phyloP scores from a whole-genome alignment of 2,329 filamentous ascomycete species.

The Xylariaceae sp. region DNA sequence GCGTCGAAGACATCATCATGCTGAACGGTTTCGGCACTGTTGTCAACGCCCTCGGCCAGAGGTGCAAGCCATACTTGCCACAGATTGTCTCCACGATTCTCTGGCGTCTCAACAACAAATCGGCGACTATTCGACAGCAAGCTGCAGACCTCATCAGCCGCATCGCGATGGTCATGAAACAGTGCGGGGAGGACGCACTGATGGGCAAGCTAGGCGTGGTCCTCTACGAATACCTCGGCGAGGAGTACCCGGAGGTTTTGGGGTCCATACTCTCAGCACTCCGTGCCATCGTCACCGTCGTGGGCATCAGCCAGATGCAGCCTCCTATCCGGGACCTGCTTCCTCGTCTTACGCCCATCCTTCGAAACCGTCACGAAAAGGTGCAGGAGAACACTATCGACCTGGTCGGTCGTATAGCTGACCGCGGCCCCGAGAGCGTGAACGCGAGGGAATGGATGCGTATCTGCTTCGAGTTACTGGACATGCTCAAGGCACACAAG shows the following conservation, averaged over 20 bases:
- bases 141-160: conserved; percentile 93
- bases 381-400: conserved; percentile 99
- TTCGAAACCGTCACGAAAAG: conserved; percentile 97
- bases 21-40: conserved; percentile 97
- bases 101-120: conserved; percentile 96
- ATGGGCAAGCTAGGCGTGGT: conserved; percentile 94
- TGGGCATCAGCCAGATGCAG: conserved; percentile 97
- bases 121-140: conserved; percentile 90
- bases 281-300: conserved; percentile 92
- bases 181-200: conserved; percentile 90
- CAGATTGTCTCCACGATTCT: conserved; percentile 97
- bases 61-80: conserved; percentile 92
- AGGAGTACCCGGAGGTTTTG: conserved; percentile 96
- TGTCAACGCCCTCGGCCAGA: conserved; percentile 85
- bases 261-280: conserved; percentile 93
- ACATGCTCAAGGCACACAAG: conserved; percentile 99
- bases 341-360: conserved; percentile 91
- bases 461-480: conserved; percentile 96
- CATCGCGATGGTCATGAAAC: conserved; percentile 98
- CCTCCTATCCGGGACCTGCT: conserved; percentile 94
- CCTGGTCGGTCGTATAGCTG: conserved; percentile 92
- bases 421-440: conserved; percentile 91
- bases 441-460: conserved; percentile 99
- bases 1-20: conserved; percentile 90
- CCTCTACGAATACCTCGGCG: conserved; percentile 94